Percentiles rank a stretch among this genome's conserved stretches.
These are phyloP conservation scores for Vitis amurensis DNA, from an alignment of 164 flowering plant species.

Conservation along the genomic window DNA sequence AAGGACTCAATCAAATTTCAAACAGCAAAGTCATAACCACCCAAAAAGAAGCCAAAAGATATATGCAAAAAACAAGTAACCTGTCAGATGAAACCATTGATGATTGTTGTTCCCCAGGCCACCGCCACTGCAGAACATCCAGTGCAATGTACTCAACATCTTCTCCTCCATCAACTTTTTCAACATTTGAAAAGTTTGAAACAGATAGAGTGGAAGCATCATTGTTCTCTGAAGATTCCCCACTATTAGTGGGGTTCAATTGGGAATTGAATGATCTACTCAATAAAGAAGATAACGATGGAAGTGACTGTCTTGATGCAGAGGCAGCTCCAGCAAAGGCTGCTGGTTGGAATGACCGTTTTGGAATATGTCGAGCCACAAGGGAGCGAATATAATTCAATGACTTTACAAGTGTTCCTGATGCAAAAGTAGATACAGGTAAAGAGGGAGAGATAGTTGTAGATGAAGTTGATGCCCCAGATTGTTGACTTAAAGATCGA, in stretches of 20 bases:
- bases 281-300: slow-evolving; percentile 81
- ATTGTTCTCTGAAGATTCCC: slow-evolving; percentile 65
- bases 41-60: neutral
- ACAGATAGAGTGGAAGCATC: slow-evolving; percentile 51
- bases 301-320: slow-evolving; percentile 75
- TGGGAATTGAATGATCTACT: slow-evolving; percentile 86
- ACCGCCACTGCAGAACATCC: slow-evolving; percentile 89
- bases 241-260: slow-evolving; percentile 51
- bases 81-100: slow-evolving; percentile 46
- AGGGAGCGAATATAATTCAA: slow-evolving; percentile 85
- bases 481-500: slow-evolving; percentile 52
- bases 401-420: slow-evolving; percentile 76
- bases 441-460: slow-evolving; percentile 46
- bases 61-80: slow-evolving; percentile 31
- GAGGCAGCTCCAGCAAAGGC: slow-evolving; percentile 75
- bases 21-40: neutral
- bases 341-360: slow-evolving; percentile 74
- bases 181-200: slow-evolving; percentile 43
- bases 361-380: slow-evolving; percentile 78
- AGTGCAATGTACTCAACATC: slow-evolving; percentile 53
- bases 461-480: slow-evolving; percentile 41
- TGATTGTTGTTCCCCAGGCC: slow-evolving; percentile 59
- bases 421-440: slow-evolving; percentile 81
- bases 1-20: neutral
- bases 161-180: slow-evolving; percentile 51